Evolutionary conservation across 805 yeast genomes (phyloP), one percentile per base, ranked within the genome.

Genomic region (Kodamaea lidongshanica): DNA sequence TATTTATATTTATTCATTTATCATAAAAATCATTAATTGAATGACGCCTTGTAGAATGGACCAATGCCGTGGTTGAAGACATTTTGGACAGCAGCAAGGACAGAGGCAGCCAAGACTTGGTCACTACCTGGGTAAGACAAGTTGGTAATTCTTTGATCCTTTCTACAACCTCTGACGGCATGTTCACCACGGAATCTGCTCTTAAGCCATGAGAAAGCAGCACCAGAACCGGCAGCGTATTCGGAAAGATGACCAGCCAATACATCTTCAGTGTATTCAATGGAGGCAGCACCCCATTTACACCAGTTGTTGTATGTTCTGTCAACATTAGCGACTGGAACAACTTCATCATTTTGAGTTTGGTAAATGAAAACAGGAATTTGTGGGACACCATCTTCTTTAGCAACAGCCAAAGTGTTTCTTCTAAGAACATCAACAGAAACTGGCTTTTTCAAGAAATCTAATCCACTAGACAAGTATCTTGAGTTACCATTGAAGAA

Each of bases 111-210:
- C 11, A 30, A 12, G 4, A n/a, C n/a, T n/a, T n/a, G n/a, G n/a
- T n/a, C n/a, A n/a, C n/a, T n/a, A n/a, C 58, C 33, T 61, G 52
- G 41, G 58, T 50, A 46, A 58, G 74, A 34, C 67, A 81, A 24
- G 58, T 57, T 50, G 46, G 59, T 7, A 52, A 52, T 36, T 64
- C 78, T 37, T 58, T 54, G 77, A 70, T 30, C 32, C 12, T 24
- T 32, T 7, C 27, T 13, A 26, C 55, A 50, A 3, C 54, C 53
- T 4, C 30, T 12, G 7, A 44, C 35, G 3, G 45, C 33, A 3
- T 25, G 21, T 7, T 16, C 33, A n/a, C 49, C 48, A 4, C 35
- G 27, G 12, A 45, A 41, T 19, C 44, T 38, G 7, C 40, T 37
- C 16, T 35, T 27, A 7, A 51, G 9, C 48, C 50, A 51, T 6